Base-by-base conservation (phyloP, 108 stramenopile genomes). In the Cyclotella distinguenda region DNA sequence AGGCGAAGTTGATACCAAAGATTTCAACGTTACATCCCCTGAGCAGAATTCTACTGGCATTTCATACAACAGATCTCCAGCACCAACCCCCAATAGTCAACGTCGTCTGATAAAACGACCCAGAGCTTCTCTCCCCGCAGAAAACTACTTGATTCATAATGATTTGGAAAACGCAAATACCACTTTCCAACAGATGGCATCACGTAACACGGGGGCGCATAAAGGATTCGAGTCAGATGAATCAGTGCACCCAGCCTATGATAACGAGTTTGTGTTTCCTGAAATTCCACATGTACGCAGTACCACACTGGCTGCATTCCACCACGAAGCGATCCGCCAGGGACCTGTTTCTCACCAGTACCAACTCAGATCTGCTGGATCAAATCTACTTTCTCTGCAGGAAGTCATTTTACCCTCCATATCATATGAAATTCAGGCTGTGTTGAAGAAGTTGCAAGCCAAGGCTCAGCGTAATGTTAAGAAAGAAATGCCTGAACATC, bases 51-150 rank as follows among this genome's bases (percentile, higher is more conserved):
- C 1, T 9, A 44, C 25, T 33, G 23, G 26, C 52, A 58, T 44
- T 19, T 23, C 53, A 49, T 36, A 16, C 33, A 44, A 58, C 22
- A 58, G 73, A 39, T 76, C 74, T 28, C 74, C 74, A 13, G 61
- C 55, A 33, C 74, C 74, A n/a, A 76, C 74, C 7, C 74, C 74
- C 18, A 76, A 76, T 42, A 76, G 74, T 64, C 74, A 76, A 51
- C 66, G 74, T 4, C 53, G 67, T 10, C 39, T 59, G 7, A 59
- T 76, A 16, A 76, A 76, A 36, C 74, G 74, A 22, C 46, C 64
- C 16, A 56, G 74, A 23, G 61, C 74, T 10, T 68, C 67, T 11
- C 16, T 76, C 10, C 74, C 74, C 15, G 50, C 55, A 40, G 61
- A 66, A 3, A 76, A 50, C 33, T 76, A 76, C 35, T 30, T 68